Percentiles rank a stretch among this genome's conserved stretches.
phyloP scores from a whole-genome alignment of 2,329 filamentous ascomycete genomes.

The Scopulariopsis brevicaulis region DNA sequence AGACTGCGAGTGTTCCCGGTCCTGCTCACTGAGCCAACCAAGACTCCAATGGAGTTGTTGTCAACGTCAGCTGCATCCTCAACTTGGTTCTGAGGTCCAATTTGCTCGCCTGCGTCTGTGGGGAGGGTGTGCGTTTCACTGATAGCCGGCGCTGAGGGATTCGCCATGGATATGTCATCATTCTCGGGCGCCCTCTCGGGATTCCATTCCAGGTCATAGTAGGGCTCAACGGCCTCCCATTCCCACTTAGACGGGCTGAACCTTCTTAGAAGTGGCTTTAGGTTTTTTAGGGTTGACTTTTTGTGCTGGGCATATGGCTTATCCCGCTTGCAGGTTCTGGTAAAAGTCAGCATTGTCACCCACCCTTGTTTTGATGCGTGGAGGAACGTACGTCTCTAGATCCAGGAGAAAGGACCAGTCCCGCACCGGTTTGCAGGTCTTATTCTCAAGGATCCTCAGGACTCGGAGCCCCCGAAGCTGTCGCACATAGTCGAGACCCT shows the following conservation, averaged over 20 bases:
- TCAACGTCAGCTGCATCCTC: no score
- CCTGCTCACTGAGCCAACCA: no score
- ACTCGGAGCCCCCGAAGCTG: slow-evolving; percentile 28
- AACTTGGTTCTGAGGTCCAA: no score
- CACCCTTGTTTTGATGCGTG: background rate
- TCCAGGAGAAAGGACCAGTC: slow-evolving; percentile 18
- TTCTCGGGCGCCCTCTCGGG: background rate
- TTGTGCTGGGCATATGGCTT: background rate
- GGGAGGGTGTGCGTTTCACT: no score
- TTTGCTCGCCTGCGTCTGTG: no score
- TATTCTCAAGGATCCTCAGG: slow-evolving; percentile 28
- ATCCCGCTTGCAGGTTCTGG: background rate
- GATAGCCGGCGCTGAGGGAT: background rate
- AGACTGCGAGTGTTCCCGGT: no score
- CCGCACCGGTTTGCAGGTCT: slow-evolving; percentile 12
- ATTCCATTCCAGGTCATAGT: background rate
- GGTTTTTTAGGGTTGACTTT: background rate
- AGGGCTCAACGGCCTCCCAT: background rate
- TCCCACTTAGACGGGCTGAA: background rate
- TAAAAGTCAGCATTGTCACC: background rate
- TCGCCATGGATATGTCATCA: background rate
- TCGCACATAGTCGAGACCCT: slow-evolving; percentile 31
- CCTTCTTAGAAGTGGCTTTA: background rate
- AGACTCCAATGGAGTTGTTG: no score
- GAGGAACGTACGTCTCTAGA: background rate